Evolutionary conservation across 169 alveolate genomes (phyloP).

Genomic region (Cyclospora cayetanensis): DNA sequence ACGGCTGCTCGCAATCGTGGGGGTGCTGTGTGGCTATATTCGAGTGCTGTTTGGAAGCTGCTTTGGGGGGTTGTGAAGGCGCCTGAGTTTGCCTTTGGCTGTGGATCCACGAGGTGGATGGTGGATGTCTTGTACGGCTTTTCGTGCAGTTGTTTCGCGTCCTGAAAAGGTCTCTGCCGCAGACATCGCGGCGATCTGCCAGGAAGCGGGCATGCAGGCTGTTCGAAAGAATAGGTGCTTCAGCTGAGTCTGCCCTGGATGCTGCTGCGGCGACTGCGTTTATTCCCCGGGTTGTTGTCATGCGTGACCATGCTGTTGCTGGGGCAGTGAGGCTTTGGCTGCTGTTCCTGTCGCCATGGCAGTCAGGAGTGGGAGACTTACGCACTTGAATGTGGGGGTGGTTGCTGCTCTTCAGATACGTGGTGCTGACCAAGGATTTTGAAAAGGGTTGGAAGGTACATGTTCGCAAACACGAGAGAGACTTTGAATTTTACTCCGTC

Average conservation of each 20-base stretch:
- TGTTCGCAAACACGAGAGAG: constrained; percentile 94
- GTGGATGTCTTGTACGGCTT: too few relatives aligned
- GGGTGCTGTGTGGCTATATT: too few relatives aligned
- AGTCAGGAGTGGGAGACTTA: too few relatives aligned
- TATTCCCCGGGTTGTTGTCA: too few relatives aligned
- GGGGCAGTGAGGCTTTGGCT: too few relatives aligned
- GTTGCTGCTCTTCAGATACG: constrained; percentile 84
- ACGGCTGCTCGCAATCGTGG: not conserved
- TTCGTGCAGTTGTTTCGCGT: constrained; percentile 90
- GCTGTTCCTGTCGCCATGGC: too few relatives aligned
- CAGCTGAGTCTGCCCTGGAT: not conserved
- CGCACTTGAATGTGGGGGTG: too few relatives aligned
- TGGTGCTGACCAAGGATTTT: constrained; percentile 95
- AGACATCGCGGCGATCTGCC: constrained; percentile 98
- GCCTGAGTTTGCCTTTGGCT: too few relatives aligned
- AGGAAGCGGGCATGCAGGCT: constrained; percentile 99
- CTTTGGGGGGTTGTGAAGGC: too few relatives aligned
- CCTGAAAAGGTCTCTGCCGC: constrained; percentile 99
- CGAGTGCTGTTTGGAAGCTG: not conserved
- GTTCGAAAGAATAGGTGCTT: constrained; percentile 95
- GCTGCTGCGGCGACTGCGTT: not conserved
- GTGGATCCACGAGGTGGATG: too few relatives aligned
- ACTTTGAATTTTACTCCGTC: constrained; percentile 91
- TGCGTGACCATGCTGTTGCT: too few relatives aligned
- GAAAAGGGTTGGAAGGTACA: constrained; percentile 97